Conservation (phyloP, 2,329 filamentous ascomycete species). For the Ophioceras dolichostomum region DNA sequence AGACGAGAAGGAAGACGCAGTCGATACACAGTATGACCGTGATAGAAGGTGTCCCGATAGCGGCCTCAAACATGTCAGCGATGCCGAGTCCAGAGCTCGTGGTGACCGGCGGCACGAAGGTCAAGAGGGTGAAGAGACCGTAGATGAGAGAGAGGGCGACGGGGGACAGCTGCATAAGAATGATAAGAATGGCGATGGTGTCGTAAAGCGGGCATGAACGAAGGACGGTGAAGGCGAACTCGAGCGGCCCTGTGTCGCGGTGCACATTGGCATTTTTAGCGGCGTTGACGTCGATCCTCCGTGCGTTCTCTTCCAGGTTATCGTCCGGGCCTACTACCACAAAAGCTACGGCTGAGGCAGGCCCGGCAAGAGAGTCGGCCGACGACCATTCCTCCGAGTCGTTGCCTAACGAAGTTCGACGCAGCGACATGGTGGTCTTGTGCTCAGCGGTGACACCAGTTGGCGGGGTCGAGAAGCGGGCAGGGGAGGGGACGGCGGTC, state of each 20-base stretch:
- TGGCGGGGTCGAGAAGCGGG: conserved; percentile 12
- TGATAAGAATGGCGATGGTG: conserved; percentile 92
- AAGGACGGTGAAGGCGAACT: conserved; percentile 75
- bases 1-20: conserved; percentile 68
- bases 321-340: conserved; percentile 12
- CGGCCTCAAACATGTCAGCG: conserved; percentile 83
- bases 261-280: conserved; percentile 55
- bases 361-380: conserved; percentile 33
- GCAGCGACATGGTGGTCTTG: conserved; percentile 25
- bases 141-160: conserved; percentile 82
- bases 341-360: too few species aligned
- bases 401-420: conserved; percentile 35
- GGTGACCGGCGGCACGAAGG: conserved; percentile 76
- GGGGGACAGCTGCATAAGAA: conserved; percentile 84
- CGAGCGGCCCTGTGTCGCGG: conserved; percentile 59
- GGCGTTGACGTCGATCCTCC: conserved; percentile 58
- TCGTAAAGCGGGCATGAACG: conserved; percentile 84
- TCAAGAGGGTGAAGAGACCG: conserved; percentile 82
- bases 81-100: conserved; percentile 70
- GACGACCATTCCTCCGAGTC: conserved; percentile 42
- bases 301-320: conserved; percentile 38
- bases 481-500: not conserved
- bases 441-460: conserved; percentile 24
- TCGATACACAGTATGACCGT: conserved; percentile 79
- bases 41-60: conserved; percentile 73